Evolutionary conservation across 2,329 filamentous ascomycete species (phyloP).

Genomic region (Endothia cerciana): DNA sequence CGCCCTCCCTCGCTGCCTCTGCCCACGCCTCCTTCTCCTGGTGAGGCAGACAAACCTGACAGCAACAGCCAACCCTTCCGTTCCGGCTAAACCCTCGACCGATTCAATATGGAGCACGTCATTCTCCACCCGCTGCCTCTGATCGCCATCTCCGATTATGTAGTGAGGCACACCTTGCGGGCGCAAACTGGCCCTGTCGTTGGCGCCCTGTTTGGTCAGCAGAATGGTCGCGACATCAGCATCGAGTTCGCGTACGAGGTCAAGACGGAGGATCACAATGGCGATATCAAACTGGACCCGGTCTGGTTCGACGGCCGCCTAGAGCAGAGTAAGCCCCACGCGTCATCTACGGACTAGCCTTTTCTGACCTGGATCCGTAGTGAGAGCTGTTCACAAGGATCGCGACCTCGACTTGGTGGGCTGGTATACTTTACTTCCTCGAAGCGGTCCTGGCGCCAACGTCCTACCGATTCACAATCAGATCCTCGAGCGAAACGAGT

Average conservation of each 20-base stretch:
- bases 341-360: not conserved
- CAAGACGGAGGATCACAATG: conserved; percentile 55
- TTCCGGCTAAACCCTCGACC: not conserved
- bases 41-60: not conserved
- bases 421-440: conserved; percentile 82
- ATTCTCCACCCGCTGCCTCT: conserved; percentile 92
- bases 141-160: conserved; percentile 95
- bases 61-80: not conserved
- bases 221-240: conserved; percentile 87
- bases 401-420: conserved; percentile 85
- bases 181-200: conserved; percentile 75
- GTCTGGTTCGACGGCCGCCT: conserved; percentile 78
- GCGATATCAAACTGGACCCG: conserved; percentile 65
- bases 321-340: conserved; percentile 72
- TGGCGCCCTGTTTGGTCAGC: conserved; percentile 87
- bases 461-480: conserved; percentile 78
- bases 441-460: conserved; percentile 69
- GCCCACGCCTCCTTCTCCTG: not conserved
- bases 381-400: conserved; percentile 85
- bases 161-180: conserved; percentile 86
- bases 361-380: conserved; percentile 46
- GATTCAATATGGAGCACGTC: conserved; percentile 23
- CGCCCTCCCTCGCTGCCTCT: conserved; percentile 6
- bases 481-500: conserved; percentile 80
- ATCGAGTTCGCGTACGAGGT: conserved; percentile 94